Percentiles rank a stretch among this genome's conserved stretches.
phyloP scores from a whole-genome alignment of 2,329 filamentous ascomycete species.

The Aspergillaceae sp. region DNA sequence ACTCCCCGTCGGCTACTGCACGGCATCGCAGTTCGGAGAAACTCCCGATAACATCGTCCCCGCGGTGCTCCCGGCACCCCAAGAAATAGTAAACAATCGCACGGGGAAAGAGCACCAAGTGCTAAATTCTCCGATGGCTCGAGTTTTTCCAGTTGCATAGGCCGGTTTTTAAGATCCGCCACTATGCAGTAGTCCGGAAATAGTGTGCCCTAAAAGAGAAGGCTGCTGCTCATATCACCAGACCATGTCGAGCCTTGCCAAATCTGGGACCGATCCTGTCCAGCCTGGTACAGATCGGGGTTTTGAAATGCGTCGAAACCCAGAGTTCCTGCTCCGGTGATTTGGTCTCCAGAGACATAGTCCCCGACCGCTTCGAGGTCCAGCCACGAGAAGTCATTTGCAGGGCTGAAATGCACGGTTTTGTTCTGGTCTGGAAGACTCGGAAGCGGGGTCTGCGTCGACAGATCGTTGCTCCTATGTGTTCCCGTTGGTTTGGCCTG shows the following conservation, averaged over 20 bases:
- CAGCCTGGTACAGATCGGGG: slow-evolving; percentile 20
- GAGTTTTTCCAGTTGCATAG: too few relatives aligned
- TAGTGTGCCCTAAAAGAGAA: slow-evolving; percentile 21
- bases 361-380: slow-evolving; percentile 53
- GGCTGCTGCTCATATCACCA: slow-evolving; percentile 31
- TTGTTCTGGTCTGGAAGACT: slow-evolving; percentile 27
- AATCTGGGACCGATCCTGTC: slow-evolving; percentile 22
- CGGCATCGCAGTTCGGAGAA: slow-evolving; percentile 11
- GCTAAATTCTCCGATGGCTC: neutral
- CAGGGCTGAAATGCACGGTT: slow-evolving; percentile 36
- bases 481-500: slow-evolving; percentile 31
- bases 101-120: neutral
- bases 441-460: slow-evolving; percentile 22
- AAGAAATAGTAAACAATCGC: neutral
- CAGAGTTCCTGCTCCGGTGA: slow-evolving; percentile 25
- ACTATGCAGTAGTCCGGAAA: too few relatives aligned
- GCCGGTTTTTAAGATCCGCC: too few relatives aligned
- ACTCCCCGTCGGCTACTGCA: neutral
- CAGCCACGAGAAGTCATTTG: slow-evolving; percentile 54
- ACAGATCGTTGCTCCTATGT: slow-evolving; percentile 23
- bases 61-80: slow-evolving; percentile 13
- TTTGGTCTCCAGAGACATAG: slow-evolving; percentile 43
- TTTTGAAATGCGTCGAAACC: slow-evolving; percentile 30
- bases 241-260: slow-evolving; percentile 36
- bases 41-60: slow-evolving; percentile 16